These are phyloP conservation scores for Chenopodium formosanum DNA, from an alignment of 148 eudicot genomes.

Conservation along the genomic window DNA sequence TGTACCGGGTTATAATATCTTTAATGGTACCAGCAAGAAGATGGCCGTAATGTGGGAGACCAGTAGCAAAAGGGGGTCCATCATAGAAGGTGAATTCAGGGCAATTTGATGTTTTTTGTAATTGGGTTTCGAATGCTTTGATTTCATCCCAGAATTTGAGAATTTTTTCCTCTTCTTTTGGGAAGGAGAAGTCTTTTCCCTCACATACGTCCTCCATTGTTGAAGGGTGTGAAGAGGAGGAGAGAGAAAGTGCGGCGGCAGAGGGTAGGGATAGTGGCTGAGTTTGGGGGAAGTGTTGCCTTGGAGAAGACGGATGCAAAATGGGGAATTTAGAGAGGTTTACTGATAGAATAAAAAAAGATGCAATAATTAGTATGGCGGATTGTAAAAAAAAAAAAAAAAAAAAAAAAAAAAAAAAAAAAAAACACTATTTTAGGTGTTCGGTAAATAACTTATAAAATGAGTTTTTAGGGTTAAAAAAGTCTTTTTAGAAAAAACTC, in stretches of 20 bases:
- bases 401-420: too few species aligned
- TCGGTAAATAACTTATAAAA: too few species aligned
- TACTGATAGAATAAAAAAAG: too few species aligned
- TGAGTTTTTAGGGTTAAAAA: too few species aligned
- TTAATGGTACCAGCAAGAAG: slow-evolving; percentile 87
- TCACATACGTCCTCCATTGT: slow-evolving; percentile 88
- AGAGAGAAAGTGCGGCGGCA: not conserved
- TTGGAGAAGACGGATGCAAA: not conserved
- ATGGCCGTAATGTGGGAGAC: slow-evolving; percentile 94
- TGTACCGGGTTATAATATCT: slow-evolving; percentile 87
- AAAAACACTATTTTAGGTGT: too few species aligned
- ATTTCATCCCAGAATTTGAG: slow-evolving; percentile 59
- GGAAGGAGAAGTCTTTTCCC: slow-evolving; percentile 87
- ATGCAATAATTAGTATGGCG: too few species aligned
- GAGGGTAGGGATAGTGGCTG: not conserved
- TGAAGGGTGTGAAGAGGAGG: not conserved
- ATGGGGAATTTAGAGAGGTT: too few species aligned
- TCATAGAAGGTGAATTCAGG: slow-evolving; percentile 94
- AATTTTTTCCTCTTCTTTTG: slow-evolving; percentile 66
- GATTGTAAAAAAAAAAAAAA: too few species aligned
- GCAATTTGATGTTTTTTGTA: slow-evolving; percentile 43
- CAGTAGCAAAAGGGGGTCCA: slow-evolving; percentile 94
- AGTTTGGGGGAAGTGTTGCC: not conserved
- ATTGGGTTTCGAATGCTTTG: slow-evolving; percentile 81
- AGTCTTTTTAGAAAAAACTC: too few species aligned